phyloP scores from a whole-genome alignment of 805 yeast genomes.

The Hagleromyces aurorensis region DNA sequence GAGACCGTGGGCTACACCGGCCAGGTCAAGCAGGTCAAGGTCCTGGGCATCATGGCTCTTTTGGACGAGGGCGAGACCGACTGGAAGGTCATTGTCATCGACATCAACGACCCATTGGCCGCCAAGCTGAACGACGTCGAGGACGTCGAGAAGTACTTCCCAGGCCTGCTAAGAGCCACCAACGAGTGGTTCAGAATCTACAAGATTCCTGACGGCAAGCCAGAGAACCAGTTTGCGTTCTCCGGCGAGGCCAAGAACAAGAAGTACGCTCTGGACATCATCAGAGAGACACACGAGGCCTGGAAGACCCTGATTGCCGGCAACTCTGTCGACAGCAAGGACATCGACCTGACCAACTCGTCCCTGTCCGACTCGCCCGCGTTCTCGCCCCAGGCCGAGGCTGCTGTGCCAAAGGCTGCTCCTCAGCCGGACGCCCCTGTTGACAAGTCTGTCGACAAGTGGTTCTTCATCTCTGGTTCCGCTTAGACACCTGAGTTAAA shows the following conservation, averaged over 20 bases:
- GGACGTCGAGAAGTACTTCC: constrained; percentile 83
- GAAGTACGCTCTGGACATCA: constrained; percentile 76
- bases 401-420: constrained; percentile 60
- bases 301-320: constrained; percentile 75
- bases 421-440: constrained; percentile 84
- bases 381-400: constrained; percentile 39
- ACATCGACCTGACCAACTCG: constrained; percentile 68
- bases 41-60: constrained; percentile 88
- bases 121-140: constrained; percentile 79
- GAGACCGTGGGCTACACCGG: constrained; percentile 58
- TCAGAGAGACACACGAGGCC: constrained; percentile 74
- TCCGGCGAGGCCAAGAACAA: constrained; percentile 85
- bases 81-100: constrained; percentile 89
- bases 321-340: constrained; percentile 49
- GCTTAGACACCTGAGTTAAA: constrained; percentile 24
- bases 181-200: constrained; percentile 98
- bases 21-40: constrained; percentile 79
- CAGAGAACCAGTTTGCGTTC: constrained; percentile 94
- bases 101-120: constrained; percentile 83
- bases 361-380: constrained; percentile 53
- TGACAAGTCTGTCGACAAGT: constrained; percentile 93
- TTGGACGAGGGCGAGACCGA: constrained; percentile 89
- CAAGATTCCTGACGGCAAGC: constrained; percentile 97
- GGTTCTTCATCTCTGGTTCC: constrained; percentile 95
- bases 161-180: constrained; percentile 89